Evolutionary conservation across 805 yeast genomes (phyloP).

Genomic region (Nakazawaea ishiwadae): DNA sequence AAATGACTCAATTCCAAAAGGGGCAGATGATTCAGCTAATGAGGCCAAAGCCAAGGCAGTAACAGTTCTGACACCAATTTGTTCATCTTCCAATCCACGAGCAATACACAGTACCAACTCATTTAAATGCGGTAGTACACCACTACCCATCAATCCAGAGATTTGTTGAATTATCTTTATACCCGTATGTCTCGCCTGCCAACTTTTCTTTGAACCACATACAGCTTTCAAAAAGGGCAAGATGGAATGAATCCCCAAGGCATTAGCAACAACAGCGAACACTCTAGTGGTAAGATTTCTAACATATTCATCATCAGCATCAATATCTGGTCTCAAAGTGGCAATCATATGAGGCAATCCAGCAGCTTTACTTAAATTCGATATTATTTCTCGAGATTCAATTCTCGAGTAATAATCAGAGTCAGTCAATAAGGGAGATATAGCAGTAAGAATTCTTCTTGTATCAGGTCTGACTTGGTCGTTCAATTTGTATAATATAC

Average conservation of each 20-base stretch:
- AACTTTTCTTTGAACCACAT: constrained; percentile 66
- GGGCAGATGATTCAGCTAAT: constrained; percentile 76
- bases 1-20: constrained; percentile 88
- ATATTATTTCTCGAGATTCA: constrained; percentile 76
- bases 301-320: constrained; percentile 74
- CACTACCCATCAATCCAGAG: constrained; percentile 62
- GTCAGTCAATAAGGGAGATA: constrained; percentile 76
- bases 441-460: constrained; percentile 63
- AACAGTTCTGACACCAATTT: constrained; percentile 58
- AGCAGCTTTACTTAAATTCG: constrained; percentile 72
- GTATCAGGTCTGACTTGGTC: constrained; percentile 68
- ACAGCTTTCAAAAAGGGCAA: constrained; percentile 83
- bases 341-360: constrained; percentile 81
- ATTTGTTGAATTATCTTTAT: constrained; percentile 71
- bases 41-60: constrained; percentile 71
- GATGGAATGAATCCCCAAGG: constrained; percentile 66
- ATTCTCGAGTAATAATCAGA: constrained; percentile 69
- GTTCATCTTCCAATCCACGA: constrained; percentile 61
- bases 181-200: constrained; percentile 86
- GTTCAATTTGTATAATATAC: constrained; percentile 64
- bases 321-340: constrained; percentile 76
- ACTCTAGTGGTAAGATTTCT: constrained; percentile 73
- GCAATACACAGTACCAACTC: constrained; percentile 59
- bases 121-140: constrained; percentile 68
- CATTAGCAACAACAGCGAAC: constrained; percentile 77